Conservation (phyloP, 352 stramenopile species). For the Pythium apleroticum region DNA sequence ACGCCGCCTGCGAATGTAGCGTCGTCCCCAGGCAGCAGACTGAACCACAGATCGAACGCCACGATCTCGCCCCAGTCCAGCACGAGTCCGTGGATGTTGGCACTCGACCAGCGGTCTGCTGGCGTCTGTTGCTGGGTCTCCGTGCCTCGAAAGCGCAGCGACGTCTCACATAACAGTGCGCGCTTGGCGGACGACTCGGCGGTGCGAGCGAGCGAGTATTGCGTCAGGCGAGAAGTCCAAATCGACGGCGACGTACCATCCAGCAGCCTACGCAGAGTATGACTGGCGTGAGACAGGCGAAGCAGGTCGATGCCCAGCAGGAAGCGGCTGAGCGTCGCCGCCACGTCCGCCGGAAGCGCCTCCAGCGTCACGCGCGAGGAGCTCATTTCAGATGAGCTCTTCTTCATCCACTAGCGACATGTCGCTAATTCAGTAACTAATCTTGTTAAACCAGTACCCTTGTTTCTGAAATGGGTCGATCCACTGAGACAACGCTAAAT, state of each 20-base stretch:
- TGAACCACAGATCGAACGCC: slow-evolving; percentile 46
- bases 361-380: neutral
- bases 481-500: no score
- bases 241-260: neutral
- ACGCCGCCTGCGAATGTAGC: slow-evolving; percentile 28
- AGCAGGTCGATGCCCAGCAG: slow-evolving; percentile 28
- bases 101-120: slow-evolving; percentile 7
- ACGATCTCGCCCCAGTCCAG: slow-evolving; percentile 24
- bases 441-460: neutral
- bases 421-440: no score
- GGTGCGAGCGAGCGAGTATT: neutral
- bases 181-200: neutral
- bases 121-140: neutral
- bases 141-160: slow-evolving; percentile 10
- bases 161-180: neutral
- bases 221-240: neutral
- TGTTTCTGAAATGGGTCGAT: no score
- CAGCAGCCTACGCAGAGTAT: neutral
- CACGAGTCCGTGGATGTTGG: slow-evolving; percentile 3
- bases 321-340: slow-evolving; percentile 18
- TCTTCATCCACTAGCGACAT: neutral
- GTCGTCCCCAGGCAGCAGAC: slow-evolving; percentile 26
- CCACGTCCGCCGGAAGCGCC: slow-evolving; percentile 18
- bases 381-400: neutral
- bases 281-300: slow-evolving; percentile 29